Evolutionary conservation across 1,284 basidiomycete species (phyloP).

Genomic region (Nidula niveotomentosa): DNA sequence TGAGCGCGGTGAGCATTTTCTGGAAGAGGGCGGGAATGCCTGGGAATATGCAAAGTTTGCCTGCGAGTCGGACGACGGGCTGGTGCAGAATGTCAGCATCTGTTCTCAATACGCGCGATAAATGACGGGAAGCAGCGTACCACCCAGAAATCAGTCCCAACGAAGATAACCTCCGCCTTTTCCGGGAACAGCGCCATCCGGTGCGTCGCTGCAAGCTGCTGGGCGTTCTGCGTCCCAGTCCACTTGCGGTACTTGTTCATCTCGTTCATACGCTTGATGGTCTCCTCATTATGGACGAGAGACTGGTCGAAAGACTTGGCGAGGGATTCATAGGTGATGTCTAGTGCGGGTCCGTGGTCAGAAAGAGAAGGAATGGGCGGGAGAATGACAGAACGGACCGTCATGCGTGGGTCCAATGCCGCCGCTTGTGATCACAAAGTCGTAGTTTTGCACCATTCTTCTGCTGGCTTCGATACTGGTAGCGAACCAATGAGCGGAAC

Average conservation of each 20-base stretch:
- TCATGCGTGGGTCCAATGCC: slow-evolving; percentile 90
- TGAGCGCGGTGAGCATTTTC: slow-evolving; percentile 72
- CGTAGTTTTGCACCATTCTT: slow-evolving; percentile 81
- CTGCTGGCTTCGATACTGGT: slow-evolving; percentile 80
- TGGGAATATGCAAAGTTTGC: slow-evolving; percentile 87
- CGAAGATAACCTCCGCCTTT: slow-evolving; percentile 74
- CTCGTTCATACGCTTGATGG: slow-evolving; percentile 74
- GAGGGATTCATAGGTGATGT: slow-evolving; percentile 89
- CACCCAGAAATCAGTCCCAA: slow-evolving; percentile 81
- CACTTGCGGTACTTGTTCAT: slow-evolving; percentile 61
- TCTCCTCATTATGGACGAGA: slow-evolving; percentile 80
- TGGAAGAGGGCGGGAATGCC: slow-evolving; percentile 90
- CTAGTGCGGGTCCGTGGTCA: slow-evolving; percentile 29
- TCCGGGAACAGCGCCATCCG: slow-evolving; percentile 86
- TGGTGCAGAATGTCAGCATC: slow-evolving; percentile 19
- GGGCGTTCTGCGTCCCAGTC: slow-evolving; percentile 58
- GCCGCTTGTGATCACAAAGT: slow-evolving; percentile 87
- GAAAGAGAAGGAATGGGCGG: slow-evolving; percentile 8
- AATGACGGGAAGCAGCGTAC: slow-evolving; percentile 36
- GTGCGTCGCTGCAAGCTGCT: slow-evolving; percentile 71
- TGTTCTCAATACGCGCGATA: not conserved
- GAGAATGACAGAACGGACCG: slow-evolving; percentile 39
- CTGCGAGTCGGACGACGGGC: slow-evolving; percentile 83
- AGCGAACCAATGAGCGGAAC: not conserved
- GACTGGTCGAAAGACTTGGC: slow-evolving; percentile 82